Evolutionary conservation across 495 filamentous ascomycete species (phyloP), one percentile per base, ranked within the genome.

Genomic region (Aspergillus saccharolyticus): DNA sequence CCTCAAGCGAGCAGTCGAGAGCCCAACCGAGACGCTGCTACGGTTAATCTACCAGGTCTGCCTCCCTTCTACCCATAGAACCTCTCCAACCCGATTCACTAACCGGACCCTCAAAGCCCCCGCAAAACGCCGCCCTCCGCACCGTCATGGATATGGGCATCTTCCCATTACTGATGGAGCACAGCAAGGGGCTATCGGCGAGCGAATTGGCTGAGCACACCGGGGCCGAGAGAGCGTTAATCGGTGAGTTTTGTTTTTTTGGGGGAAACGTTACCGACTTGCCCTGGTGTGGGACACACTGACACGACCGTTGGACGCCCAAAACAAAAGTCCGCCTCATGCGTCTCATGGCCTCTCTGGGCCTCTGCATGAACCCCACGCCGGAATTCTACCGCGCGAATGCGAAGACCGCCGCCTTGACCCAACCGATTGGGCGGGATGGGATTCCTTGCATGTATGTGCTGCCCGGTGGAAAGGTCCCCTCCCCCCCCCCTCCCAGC

Each of bases 381-480:
- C 45, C 64, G 3, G 68, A 70, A 18, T 45, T 68, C 9, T 76
- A 73, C 50, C 33, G 42, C 12, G 61, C 70, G 33, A 74, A 65
- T 51, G 67, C 66, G 15, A 74, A 73, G 39, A 73, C 73, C 0
- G 39, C 45, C 4, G 64, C 69, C 14, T 33, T 76, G 46, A 72
- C 66, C 16, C 59, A 72, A 25, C 70, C 73, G 6, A 67, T 73
- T 54, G 71, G 70, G 1, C 53, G 69, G 24, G 73, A 76, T 45
- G 73, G 73, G 0, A 51, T 73, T 1, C 67, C 66, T 6, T 74
- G 71, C 71, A 70, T 74, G 71, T 76, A 72, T n/a, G 69, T 59
- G 5, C 2, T 15, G 4, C 33, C 14, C n/a, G n/a, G n/a, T n/a
- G n/a, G n/a, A n/a, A n/a, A n/a, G n/a, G n/a, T n/a, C n/a, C n/a